These are phyloP conservation scores for Elongisporangium anandrum DNA, from an alignment of 352 stramenopile genomes.

Conservation along the genomic window DNA sequence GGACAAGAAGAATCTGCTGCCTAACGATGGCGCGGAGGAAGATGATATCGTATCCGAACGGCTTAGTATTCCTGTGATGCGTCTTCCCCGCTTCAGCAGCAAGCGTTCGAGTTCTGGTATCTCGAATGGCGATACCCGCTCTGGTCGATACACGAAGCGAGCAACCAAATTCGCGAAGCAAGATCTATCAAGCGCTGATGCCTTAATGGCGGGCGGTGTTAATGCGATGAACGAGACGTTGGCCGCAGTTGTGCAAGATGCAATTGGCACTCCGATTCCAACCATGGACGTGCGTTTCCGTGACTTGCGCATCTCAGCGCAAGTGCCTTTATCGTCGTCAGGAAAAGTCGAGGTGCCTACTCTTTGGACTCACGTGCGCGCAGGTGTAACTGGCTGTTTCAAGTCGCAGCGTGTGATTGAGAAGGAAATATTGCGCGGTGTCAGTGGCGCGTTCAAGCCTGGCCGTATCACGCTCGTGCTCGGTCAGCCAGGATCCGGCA, in stretches of 20 bases:
- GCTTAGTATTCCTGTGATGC: too few relatives aligned
- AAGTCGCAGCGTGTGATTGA: constrained; percentile 16
- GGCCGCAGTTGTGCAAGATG: constrained; percentile 29
- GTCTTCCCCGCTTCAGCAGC: too few relatives aligned
- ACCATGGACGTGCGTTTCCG: constrained; percentile 53
- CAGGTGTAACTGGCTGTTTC: constrained; percentile 5
- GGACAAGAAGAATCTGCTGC: too few relatives aligned
- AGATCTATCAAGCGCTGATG: constrained; percentile 36
- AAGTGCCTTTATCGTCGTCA: constrained; percentile 5
- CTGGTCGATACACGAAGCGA: too few relatives aligned
- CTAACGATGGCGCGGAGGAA: too few relatives aligned
- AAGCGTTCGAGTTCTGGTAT: too few relatives aligned
- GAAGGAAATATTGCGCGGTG: constrained; percentile 27
- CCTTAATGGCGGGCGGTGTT: constrained; percentile 34
- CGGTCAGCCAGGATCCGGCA: constrained; percentile 31
- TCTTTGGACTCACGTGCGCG: constrained; percentile 17
- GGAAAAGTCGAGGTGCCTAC: constrained; percentile 35
- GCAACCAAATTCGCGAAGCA: constrained; percentile 15
- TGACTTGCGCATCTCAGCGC: constrained; percentile 41
- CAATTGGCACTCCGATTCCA: constrained; percentile 33
- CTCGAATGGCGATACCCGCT: too few relatives aligned
- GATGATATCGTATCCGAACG: too few relatives aligned
- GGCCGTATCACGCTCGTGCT: constrained; percentile 38
- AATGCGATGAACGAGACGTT: constrained; percentile 51
- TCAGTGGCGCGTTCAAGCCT: constrained; percentile 25